Evolutionary conservation across 805 yeast genomes (phyloP), one percentile per base, ranked within the genome.

Genomic region (Saccharomycopsis sp.): DNA sequence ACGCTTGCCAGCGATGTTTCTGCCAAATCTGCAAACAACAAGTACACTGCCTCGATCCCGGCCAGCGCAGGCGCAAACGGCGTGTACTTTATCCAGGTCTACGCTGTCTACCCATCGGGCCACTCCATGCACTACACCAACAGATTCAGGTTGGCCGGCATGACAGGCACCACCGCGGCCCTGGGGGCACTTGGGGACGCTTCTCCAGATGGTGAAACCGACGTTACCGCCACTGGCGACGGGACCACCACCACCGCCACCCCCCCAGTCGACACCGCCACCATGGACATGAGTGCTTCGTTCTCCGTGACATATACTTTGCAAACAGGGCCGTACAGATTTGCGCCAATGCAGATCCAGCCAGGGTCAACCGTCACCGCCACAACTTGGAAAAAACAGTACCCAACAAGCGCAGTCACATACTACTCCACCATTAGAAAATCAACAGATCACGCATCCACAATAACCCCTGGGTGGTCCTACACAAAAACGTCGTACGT

Each of bases 261-360:
- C 2, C 26, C 19, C 20, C 30, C 34, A 0, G 69, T 68, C 2
- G 60, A 58, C 18, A 36, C 42, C 8, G 35, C 48, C 5, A 23
- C 46, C 9, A 64, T 64, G 12, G 68, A 64, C 50, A 57, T 63
- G 29, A 60, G 75, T 0, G 59, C 56, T 10, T 77, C 85, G 2
- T 80, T 80, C 57, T 57, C 79, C 2, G 63, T 87, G 5, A 72
- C 94, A 2, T 89, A 88, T 62, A 71, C 83, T 4, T 48, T 52
- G 52, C 97, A 89, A 62, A 80, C 89, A 0, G 95, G 95, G 22
- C 59, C 51, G 16, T 74, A 83, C 4, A 72, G 86, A 52, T 84
- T 62, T 58, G 96, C 97, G 1, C 96, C 96, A 39, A 85, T 87
- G 95, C 96, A 88, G 62, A 58, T 67, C 44, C 95, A 86, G 60